Base-by-base conservation (phyloP, 2,329 filamentous ascomycete species). In the Calonectria multiphialidica region DNA sequence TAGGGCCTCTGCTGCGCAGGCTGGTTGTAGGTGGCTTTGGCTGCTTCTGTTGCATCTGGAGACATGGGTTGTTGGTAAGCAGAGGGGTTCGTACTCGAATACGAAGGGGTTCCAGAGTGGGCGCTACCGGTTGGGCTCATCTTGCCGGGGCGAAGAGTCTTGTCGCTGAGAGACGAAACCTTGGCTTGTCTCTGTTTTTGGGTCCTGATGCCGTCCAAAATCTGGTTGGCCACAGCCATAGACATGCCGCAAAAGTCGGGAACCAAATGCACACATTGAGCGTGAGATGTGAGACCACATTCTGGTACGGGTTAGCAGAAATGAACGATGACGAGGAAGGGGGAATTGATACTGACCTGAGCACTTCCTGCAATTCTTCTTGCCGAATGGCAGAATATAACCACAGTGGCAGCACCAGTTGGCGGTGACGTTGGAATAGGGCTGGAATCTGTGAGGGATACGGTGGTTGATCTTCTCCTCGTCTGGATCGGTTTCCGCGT, bases 351-450 rank as follows among this genome's bases (percentile, higher is more conserved):
- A 72, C 88, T 77, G 91, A 95, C 94, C 94, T 82, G 92, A 91
- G 83, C 97, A 99, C 85, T 96, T 97, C 81, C 97, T 92, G 81
- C 94, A 95, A 83, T 98, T 98, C 85, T 98, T 98, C 83, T 96
- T 95, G 72, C 97, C 97, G 82, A 99, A 94, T 0, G 97, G 96
- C 63, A 99, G 86, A 77, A 99, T 93, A 82, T 98, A 98, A 80
- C 97, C 97, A 83, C 97, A 99, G 84, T 99, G 97, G 82, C 97
- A 99, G 86, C 97, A 99, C 97, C 97, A 99, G 82, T 98, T 99
- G 78, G 97, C 97, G 18, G 96, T 97, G 86, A 99, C 94, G 81
- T 99, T 99, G 76, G 95, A 95, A 83, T 97, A 99, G n/a, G 94
- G 92, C 80, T 96, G 93, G 88, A 98, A 99, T 66, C 97, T 93